A percentile compares a stretch with the other conserved stretches of the same genome.
phyloP scores from a whole-genome alignment of 108 stramenopile genomes.

The Cyclotella distinguenda region DNA sequence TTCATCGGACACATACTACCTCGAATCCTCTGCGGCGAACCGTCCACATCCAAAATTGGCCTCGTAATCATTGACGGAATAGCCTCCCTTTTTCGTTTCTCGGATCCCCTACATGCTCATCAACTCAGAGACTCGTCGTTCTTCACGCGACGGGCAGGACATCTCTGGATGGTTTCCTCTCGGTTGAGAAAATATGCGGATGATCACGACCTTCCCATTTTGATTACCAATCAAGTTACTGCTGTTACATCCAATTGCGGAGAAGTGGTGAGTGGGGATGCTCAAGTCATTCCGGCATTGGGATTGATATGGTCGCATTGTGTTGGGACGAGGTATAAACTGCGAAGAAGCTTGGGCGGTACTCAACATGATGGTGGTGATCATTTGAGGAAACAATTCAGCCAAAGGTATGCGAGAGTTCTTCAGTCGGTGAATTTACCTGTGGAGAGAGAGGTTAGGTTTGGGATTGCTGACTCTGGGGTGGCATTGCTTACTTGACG shows the following conservation, averaged over 20 bases:
- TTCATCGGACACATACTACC: slow-evolving; percentile 21
- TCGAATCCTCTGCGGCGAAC: slow-evolving; percentile 1
- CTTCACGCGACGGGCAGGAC: slow-evolving; percentile 28
- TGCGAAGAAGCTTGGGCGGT: slow-evolving; percentile 8
- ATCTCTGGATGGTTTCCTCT: slow-evolving; percentile 52
- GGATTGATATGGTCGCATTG: slow-evolving; percentile 77
- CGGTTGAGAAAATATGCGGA: slow-evolving; percentile 48
- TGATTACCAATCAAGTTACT: slow-evolving; percentile 73
- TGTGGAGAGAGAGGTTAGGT: slow-evolving; percentile 14
- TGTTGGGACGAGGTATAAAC: slow-evolving; percentile 55
- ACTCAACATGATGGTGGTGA: not conserved
- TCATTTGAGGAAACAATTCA: not conserved
- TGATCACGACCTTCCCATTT: slow-evolving; percentile 49
- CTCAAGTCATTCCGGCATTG: slow-evolving; percentile 54
- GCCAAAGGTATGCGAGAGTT: slow-evolving; percentile 26
- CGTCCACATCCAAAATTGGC: slow-evolving; percentile 27
- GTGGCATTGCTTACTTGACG: slow-evolving; percentile 5
- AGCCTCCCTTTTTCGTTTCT: slow-evolving; percentile 61
- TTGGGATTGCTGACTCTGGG: slow-evolving; percentile 29
- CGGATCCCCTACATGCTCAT: slow-evolving; percentile 24
- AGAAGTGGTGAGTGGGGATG: not conserved
- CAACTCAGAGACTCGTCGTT: not conserved
- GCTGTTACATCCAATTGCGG: slow-evolving; percentile 2
- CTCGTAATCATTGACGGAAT: slow-evolving; percentile 69
- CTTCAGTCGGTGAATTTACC: slow-evolving; percentile 36